Conservation (phyloP, 192 early-diverging fungal species). For the Spizellomyces sp. region DNA sequence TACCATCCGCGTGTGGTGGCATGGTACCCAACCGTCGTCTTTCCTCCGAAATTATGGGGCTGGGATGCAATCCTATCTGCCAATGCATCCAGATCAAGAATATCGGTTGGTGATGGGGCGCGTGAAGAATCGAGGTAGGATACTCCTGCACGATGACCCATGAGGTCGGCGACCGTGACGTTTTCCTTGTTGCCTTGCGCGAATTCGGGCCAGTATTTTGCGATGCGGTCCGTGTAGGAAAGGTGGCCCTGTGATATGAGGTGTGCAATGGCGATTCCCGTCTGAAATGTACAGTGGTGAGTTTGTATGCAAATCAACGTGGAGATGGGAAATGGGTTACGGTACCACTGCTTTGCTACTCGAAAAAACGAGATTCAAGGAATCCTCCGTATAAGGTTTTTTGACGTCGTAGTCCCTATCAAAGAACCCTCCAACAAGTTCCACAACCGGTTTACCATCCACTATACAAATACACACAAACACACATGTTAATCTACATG, state of each 20-base stretch:
- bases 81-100: slow-evolving; percentile 55
- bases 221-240: slow-evolving; percentile 51
- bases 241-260: slow-evolving; percentile 61
- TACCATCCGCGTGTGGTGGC: slow-evolving; percentile 71
- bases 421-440: slow-evolving; percentile 64
- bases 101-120: slow-evolving; percentile 43
- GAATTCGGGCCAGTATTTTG: slow-evolving; percentile 76
- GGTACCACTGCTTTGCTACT: slow-evolving; percentile 63
- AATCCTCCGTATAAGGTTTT: slow-evolving; percentile 53
- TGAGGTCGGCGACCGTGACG: slow-evolving; percentile 63
- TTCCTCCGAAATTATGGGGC: slow-evolving; percentile 67
- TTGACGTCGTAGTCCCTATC: slow-evolving; percentile 39
- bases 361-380: slow-evolving; percentile 69
- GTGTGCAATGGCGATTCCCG: slow-evolving; percentile 56
- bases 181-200: slow-evolving; percentile 68
- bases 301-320: too few relatives aligned
- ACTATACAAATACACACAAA: slow-evolving; percentile 32
- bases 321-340: slow-evolving; percentile 9
- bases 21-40: slow-evolving; percentile 55
- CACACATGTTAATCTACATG: slow-evolving; percentile 11
- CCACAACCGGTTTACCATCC: slow-evolving; percentile 59
- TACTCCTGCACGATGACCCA: slow-evolving; percentile 68
- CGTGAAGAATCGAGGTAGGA: slow-evolving; percentile 53
- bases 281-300: slow-evolving; percentile 6
- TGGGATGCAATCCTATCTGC: slow-evolving; percentile 55